Evolutionary conservation across 2,329 filamentous ascomycete genomes (phyloP).

Genomic region (Paracoccidioides lutzii): DNA sequence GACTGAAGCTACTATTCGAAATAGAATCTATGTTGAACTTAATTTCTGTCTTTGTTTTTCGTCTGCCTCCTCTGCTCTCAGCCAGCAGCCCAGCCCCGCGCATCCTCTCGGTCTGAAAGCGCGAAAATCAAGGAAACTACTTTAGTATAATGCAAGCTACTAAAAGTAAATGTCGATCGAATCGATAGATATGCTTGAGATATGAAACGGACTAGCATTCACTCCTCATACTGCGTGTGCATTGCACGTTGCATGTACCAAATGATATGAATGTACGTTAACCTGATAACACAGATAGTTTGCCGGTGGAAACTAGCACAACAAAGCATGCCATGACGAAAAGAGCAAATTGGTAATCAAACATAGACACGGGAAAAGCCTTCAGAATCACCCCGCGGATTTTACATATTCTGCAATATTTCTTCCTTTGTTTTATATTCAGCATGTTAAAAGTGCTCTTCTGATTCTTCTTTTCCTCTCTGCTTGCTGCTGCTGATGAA

Average conservation of each 20-base stretch:
- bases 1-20: too few species aligned
- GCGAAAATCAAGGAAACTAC: too few species aligned
- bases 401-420: not conserved
- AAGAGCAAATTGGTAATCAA: not conserved
- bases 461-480: not conserved
- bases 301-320: too few species aligned
- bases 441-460: not conserved
- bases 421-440: not conserved
- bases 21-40: too few species aligned
- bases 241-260: not conserved
- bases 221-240: not conserved
- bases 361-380: not conserved
- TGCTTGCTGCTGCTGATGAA: not conserved
- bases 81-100: too few species aligned
- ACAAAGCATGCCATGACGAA: not conserved
- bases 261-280: not conserved
- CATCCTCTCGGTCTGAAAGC: too few species aligned
- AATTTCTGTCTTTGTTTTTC: too few species aligned
- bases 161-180: not conserved
- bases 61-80: too few species aligned
- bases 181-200: not conserved
- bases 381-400: not conserved
- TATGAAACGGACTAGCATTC: not conserved
- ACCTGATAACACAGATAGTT: not conserved
- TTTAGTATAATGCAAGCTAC: too few species aligned